Percentiles rank a stretch among this genome's conserved stretches.
Conservation (phyloP, 495 filamentous ascomycete genomes). For the Penicillium cataractarum region DNA sequence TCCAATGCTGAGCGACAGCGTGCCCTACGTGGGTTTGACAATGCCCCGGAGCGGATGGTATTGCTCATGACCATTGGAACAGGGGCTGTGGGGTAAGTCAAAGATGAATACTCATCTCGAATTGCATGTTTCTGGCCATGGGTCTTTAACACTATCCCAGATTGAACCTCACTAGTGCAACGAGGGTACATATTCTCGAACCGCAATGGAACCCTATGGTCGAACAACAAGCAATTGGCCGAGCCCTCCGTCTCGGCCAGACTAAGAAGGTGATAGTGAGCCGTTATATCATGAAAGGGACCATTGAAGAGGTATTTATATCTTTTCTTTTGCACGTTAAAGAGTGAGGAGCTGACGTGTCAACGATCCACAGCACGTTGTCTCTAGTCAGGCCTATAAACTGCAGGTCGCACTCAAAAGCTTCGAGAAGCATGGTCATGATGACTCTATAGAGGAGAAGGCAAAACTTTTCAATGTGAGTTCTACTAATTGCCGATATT, state of each 20-base stretch:
- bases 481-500: not conserved
- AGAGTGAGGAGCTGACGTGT: not conserved
- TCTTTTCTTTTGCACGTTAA: not conserved
- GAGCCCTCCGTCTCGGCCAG: slow-evolving; percentile 52
- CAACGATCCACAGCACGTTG: not conserved
- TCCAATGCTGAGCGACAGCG: not conserved
- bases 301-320: slow-evolving; percentile 39
- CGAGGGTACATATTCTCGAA: slow-evolving; percentile 23
- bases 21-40: not conserved
- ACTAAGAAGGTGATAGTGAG: slow-evolving; percentile 42
- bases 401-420: slow-evolving; percentile 1
- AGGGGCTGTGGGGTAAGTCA: not conserved
- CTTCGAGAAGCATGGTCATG: not conserved
- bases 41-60: not conserved
- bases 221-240: slow-evolving; percentile 54
- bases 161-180: slow-evolving; percentile 13
- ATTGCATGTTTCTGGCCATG: not conserved
- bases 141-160: not conserved
- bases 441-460: not conserved
- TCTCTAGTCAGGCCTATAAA: slow-evolving; percentile 1
- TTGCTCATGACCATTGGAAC: slow-evolving; percentile 2
- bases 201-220: slow-evolving; percentile 54
- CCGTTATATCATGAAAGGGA: slow-evolving; percentile 46
- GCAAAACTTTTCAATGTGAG: slow-evolving; percentile 6
- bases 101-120: not conserved